These are phyloP conservation scores for Hypoxylon perforatum DNA, from an alignment of 495 filamentous ascomycete species.

Conservation along the genomic window DNA sequence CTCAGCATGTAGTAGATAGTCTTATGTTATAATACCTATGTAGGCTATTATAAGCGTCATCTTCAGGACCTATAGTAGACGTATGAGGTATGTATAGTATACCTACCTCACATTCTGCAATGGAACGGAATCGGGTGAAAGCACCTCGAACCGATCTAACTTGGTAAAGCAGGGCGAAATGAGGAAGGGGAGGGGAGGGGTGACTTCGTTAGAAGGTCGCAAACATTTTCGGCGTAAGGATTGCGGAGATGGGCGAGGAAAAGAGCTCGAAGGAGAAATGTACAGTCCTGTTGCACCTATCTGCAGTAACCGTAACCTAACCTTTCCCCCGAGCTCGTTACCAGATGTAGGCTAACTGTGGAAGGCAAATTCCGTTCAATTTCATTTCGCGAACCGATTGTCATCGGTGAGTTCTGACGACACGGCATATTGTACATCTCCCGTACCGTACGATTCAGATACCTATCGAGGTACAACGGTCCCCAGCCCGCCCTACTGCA, in stretches of 20 bases:
- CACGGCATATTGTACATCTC: slow-evolving; percentile 8
- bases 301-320: slow-evolving; percentile 31
- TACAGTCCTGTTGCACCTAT: slow-evolving; percentile 12
- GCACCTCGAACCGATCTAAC: slow-evolving; percentile 31
- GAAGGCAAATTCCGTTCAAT: slow-evolving; percentile 37
- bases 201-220: slow-evolving; percentile 17
- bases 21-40: slow-evolving; percentile 8
- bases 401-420: slow-evolving; percentile 42
- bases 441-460: slow-evolving; percentile 19
- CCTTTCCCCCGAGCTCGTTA: slow-evolving; percentile 39
- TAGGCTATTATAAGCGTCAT: slow-evolving; percentile 24
- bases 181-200: slow-evolving; percentile 20
- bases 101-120: slow-evolving; percentile 19
- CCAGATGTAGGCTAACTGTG: slow-evolving; percentile 30
- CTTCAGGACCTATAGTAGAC: slow-evolving; percentile 9
- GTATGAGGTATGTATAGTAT: slow-evolving; percentile 7
- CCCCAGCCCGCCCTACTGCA: slow-evolving; percentile 13
- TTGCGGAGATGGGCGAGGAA: slow-evolving; percentile 41
- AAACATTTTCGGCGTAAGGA: slow-evolving; percentile 38
- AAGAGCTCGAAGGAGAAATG: slow-evolving; percentile 24
- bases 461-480: slow-evolving; percentile 12
- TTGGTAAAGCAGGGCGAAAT: slow-evolving; percentile 37
- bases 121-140: slow-evolving; percentile 22
- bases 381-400: slow-evolving; percentile 37
- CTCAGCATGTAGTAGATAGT: slow-evolving; percentile 6